Conservation (phyloP, 2,329 filamentous ascomycete genomes). For the Calonectria naviculata region DNA sequence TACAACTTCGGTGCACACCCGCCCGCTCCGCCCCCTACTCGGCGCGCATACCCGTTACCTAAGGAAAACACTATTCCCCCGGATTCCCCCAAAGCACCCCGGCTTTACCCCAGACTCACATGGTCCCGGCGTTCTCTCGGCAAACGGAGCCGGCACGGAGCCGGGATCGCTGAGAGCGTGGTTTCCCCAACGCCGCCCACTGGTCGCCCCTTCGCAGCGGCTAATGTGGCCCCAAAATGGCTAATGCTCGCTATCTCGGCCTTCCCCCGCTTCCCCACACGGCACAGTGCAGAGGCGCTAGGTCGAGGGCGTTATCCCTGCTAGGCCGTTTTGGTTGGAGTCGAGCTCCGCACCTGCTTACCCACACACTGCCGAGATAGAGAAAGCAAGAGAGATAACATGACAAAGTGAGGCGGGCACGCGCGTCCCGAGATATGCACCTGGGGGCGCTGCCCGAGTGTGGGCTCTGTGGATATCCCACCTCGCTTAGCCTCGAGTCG, state of each 20-base stretch:
- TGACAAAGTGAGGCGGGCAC: neutral
- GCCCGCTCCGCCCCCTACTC: neutral
- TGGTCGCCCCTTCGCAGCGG: neutral
- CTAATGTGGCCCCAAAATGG: neutral
- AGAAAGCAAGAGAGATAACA: neutral
- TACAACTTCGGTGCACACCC: neutral
- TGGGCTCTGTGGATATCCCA: neutral
- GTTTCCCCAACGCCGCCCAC: neutral
- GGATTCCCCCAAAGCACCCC: neutral
- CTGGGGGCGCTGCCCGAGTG: neutral
- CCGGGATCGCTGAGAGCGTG: neutral
- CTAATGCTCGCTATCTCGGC: neutral
- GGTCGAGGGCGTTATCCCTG: neutral
- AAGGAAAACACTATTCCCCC: neutral
- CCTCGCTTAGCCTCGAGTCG: neutral
- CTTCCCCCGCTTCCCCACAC: constrained; percentile 5
- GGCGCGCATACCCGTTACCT: neutral
- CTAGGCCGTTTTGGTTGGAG: neutral
- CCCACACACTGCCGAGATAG: neutral
- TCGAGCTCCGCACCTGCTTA: neutral
- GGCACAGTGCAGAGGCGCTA: neutral
- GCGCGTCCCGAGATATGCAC: neutral
- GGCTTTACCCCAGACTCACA: neutral
- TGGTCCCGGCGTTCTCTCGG: neutral
- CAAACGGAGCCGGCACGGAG: constrained; percentile 6